Evolutionary conservation across 1,139 yeast genomes (phyloP), one percentile per base, ranked within the genome.

Genomic region (Yamadazyma oceani): DNA sequence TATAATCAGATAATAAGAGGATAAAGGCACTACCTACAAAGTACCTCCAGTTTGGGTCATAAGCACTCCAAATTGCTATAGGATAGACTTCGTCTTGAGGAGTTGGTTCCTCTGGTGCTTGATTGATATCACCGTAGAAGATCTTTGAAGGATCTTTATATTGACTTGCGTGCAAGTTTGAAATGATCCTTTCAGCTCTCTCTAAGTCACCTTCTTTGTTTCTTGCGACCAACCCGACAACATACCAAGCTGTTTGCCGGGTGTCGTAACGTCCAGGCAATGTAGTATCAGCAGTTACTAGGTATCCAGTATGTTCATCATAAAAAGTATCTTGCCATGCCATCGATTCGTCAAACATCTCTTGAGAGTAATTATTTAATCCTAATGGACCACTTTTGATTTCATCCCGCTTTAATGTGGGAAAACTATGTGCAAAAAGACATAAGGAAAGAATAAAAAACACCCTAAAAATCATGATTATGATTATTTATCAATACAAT

Each of bases 1-100:
- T 33, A 17, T 42, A 42, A 31, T 42, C 45, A 15, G 15, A 13
- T n/a, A 42, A 12, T 12, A 42, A 13, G 26, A 42, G 35, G 16
- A 42, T 40, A 27, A 42, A 40, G 12, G 45, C 45, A 24, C 39
- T 29, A 15, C 45, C 45, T 12, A 40, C 45, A 27, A 42, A 42
- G 33, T 42, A 43, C 29, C 44, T 35, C 45, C 45, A 42, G 23
- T 42, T 42, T 9, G 44, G 34, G 27, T 42, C 46, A 25, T 36
- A 42, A 24, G 32, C 29, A 25, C 23, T 25, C 19, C 41, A 41
- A 7, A 38, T 12, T 13, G 27, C 22, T 8, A 39, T 39, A 13
- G 36, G 39, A 25, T 42, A 41, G 17, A 52, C 49, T 9, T 52
- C 57, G 9, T 45, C 53, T 24, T 44, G 43, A 13, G 57, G 56